Evolutionary conservation across 306 rosid genomes (phyloP).

Genomic region (Dryas drummondii): DNA sequence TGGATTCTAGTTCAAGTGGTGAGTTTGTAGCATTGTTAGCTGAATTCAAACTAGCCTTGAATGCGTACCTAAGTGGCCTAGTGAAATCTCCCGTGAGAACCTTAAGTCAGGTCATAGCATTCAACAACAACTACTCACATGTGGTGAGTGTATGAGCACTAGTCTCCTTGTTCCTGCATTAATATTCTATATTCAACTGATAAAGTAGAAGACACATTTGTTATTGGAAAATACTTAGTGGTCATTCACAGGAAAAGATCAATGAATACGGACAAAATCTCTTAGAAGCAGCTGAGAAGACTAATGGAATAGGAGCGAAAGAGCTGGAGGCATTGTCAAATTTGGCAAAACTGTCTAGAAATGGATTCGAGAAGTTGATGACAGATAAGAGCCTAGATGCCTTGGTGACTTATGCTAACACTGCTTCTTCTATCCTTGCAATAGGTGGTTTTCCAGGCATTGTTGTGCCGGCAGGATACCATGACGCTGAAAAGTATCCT

Average conservation of each 20-base stretch:
- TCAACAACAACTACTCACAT: conserved; percentile 46
- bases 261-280: conserved; percentile 38
- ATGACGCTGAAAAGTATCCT: conserved; percentile 26
- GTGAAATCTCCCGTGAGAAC: conserved; percentile 50
- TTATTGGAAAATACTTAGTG: not conserved
- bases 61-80: conserved; percentile 43
- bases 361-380: conserved; percentile 45
- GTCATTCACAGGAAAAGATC: conserved; percentile 29
- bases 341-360: conserved; percentile 24
- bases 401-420: conserved; percentile 34
- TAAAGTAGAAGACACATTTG: not conserved
- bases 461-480: conserved; percentile 44
- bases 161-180: not conserved
- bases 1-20: conserved; percentile 35
- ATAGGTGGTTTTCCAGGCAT: conserved; percentile 49
- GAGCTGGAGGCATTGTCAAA: conserved; percentile 24
- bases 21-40: conserved; percentile 30
- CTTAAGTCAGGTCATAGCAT: conserved; percentile 51
- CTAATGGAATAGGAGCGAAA: conserved; percentile 26
- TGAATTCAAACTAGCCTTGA: conserved; percentile 52
- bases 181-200: not conserved
- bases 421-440: conserved; percentile 30
- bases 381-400: conserved; percentile 34
- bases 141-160: conserved; percentile 32
- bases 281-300: conserved; percentile 27